Evolutionary conservation across 2,329 filamentous ascomycete species (phyloP), one percentile per base, ranked within the genome.

Genomic region (Diaporthe sp.): DNA sequence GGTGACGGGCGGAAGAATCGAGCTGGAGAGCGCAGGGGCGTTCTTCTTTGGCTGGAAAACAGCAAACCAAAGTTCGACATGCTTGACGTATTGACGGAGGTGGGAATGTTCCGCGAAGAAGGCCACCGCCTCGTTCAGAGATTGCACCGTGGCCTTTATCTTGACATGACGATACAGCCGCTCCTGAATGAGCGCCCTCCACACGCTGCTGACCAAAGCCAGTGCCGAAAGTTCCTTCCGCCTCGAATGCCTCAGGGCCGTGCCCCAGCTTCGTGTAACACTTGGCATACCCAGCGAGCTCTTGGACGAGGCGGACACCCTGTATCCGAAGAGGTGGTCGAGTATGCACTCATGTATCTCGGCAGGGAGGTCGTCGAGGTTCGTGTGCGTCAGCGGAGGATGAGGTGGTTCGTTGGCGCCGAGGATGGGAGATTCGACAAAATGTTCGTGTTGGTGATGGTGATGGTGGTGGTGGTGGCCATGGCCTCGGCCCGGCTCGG

Each of bases 51-150:
- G 90, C 77, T 92, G 89, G 78, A 93, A 95, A 54, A 95, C 92
- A 4, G 93, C 93, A 76, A 95, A 93, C 92, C 93, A 95, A 55
- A 95, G 87, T 82, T 95, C 93, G 75, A 95, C 89, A 79, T 95
- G 93, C 77, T 91, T 92, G 75, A 95, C 90, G 77, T 94, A 91
- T 12, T 83, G 78, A 28, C 89, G 87, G 8, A 95, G 87, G 78
- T 93, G 89, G 38, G 87, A 85, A 75, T 91, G 87, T 13, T 82
- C 77, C 22, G 84, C 82, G 77, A 95, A 93, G 85, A 92, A 94
- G 45, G 84, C 77, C 76, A 89, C 85, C 9, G 92, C 90, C 64
- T 91, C 87, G 55, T 89, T 84, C 54, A 94, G 83, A 22, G 89
- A 92, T n/a, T 89, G 87, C 50, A 89, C 85, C 0, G 92, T 94